Percentiles rank a stretch among this genome's conserved stretches.
Evolutionary conservation across 1,284 basidiomycete genomes (phyloP).

Genomic region (Phellopilus nigrolimitatus): DNA sequence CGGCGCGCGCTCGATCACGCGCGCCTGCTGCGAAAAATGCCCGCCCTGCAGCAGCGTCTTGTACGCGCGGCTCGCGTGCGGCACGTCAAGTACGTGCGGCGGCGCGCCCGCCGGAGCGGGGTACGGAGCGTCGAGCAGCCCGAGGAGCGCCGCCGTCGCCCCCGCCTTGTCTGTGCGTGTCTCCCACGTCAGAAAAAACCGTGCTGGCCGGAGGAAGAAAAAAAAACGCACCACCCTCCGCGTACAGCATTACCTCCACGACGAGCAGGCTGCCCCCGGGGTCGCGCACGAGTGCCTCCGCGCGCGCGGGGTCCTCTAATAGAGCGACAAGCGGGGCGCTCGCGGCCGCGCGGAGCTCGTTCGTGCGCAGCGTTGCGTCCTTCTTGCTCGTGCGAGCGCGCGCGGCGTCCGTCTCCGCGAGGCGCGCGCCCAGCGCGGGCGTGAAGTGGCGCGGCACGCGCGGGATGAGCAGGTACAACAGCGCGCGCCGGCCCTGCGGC

Average conservation of each 20-base stretch:
- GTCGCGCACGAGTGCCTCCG: slow-evolving; percentile 56
- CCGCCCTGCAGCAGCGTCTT: slow-evolving; percentile 88
- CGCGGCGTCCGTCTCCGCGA: slow-evolving; percentile 67
- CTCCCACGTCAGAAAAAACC: slow-evolving; percentile 6
- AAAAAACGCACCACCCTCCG: slow-evolving; percentile 64
- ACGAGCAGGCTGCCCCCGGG: slow-evolving; percentile 75
- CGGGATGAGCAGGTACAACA: slow-evolving; percentile 78
- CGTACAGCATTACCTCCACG: slow-evolving; percentile 75
- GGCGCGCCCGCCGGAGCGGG: slow-evolving; percentile 42
- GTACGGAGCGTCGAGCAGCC: slow-evolving; percentile 50
- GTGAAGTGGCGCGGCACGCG: slow-evolving; percentile 79
- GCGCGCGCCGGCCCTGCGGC: slow-evolving; percentile 67
- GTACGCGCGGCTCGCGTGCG: slow-evolving; percentile 77
- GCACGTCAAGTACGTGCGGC: slow-evolving; percentile 71
- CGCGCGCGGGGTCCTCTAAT: slow-evolving; percentile 52
- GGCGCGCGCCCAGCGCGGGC: slow-evolving; percentile 62
- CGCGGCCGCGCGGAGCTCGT: slow-evolving; percentile 66
- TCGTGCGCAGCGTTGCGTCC: slow-evolving; percentile 50
- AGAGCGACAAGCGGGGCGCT: slow-evolving; percentile 67
- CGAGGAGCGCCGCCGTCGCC: slow-evolving; percentile 56
- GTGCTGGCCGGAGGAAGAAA: slow-evolving; percentile 1
- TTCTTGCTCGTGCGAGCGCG: slow-evolving; percentile 77
- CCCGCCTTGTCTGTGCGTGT: slow-evolving; percentile 56
- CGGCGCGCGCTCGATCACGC: slow-evolving; percentile 42
- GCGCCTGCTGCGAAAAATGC: slow-evolving; percentile 66